Percentiles rank a stretch among this genome's conserved stretches.
These are phyloP conservation scores for Santalum album DNA, from an alignment of 164 flowering plant species.

Conservation along the genomic window DNA sequence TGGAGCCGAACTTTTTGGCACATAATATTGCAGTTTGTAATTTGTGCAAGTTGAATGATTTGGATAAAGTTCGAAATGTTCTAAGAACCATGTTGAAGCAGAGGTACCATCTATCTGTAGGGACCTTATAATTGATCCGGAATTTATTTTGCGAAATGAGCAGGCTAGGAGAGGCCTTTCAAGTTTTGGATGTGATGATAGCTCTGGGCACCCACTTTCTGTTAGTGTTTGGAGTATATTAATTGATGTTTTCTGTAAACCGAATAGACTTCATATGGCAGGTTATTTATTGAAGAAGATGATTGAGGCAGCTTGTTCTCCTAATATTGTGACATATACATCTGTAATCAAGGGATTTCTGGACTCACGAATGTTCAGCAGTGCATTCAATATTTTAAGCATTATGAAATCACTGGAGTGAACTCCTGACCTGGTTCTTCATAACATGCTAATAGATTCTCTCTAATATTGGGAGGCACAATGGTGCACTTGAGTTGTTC, in stretches of 20 bases:
- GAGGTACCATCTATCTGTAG: slow-evolving; percentile 32
- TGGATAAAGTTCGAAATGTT: slow-evolving; percentile 16
- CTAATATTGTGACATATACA: slow-evolving; percentile 57
- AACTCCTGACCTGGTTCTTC: slow-evolving; percentile 43
- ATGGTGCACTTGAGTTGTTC: slow-evolving; percentile 41
- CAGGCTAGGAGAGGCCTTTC: slow-evolving; percentile 33
- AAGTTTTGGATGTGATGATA: slow-evolving; percentile 41
- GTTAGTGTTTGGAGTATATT: slow-evolving; percentile 46
- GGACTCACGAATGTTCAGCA: slow-evolving; percentile 21
- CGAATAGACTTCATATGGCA: slow-evolving; percentile 25
- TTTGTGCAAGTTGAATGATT: slow-evolving; percentile 40
- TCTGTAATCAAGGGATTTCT: slow-evolving; percentile 43
- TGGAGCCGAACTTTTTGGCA: slow-evolving; percentile 43
- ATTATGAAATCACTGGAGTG: slow-evolving; percentile 28
- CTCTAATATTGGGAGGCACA: slow-evolving; percentile 34
- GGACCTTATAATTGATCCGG: slow-evolving; percentile 32
- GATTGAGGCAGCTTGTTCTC: slow-evolving; percentile 35
- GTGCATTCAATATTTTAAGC: slow-evolving; percentile 24
- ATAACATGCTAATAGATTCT: slow-evolving; percentile 49
- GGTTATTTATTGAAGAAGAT: slow-evolving; percentile 34
- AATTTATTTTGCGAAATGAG: slow-evolving; percentile 44
- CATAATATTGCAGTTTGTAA: slow-evolving; percentile 43
- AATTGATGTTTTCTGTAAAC: slow-evolving; percentile 43
- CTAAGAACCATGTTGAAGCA: slow-evolving; percentile 29
- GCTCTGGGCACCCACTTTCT: slow-evolving; percentile 29